Evolutionary conservation across 2,329 filamentous ascomycete genomes (phyloP), one percentile per base, ranked within the genome.

Genomic region (Alternaria burnsii): DNA sequence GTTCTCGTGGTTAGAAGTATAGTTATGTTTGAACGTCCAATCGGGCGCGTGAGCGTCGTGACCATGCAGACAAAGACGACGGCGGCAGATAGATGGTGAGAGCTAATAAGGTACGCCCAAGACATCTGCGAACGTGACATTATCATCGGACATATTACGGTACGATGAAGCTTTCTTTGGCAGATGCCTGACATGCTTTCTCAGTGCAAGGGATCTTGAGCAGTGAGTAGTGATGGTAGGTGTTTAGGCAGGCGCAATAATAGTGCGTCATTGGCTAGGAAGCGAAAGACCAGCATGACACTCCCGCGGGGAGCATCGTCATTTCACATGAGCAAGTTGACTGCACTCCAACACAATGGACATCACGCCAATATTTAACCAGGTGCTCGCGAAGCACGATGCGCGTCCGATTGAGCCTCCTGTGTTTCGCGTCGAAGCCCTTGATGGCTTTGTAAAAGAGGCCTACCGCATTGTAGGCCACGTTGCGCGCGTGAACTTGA

Each of bases 391-490:
- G 71, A 81, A 84, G 69, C 86, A 87, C 63, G 81, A 86, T 78
- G 84, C 85, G 44, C 80, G 82, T 28, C 80, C 83, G 8, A 83
- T 85, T 12, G 66, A 84, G 80, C 69, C 76, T 56, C 76, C 80
- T 61, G 73, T 72, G 11, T 82, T 79, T 63, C 75, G 76, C 60
- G 71, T 79, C 52, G 74, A 75, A 47, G 71, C 74, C 54, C 86
- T 95, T 52, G 92, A 97, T 76, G 91, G 91, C 71, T 99, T 98
- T 76, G 83, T 98, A 34, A 93, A 94, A 75, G 94, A 98, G 80
- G 95, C 95, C 54, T 95, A 97, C 80, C 88, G 91, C 76, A 97
- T 98, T 78, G 94, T 96, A 82, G 73, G 86, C 78, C 52, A 74
- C 72, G 64, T 69, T 66, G 62, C 66, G 58, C 34, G 44, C 47